These are phyloP conservation scores for Arabidopsis thaliana DNA, from an alignment of 345 rosid genomes.

Conservation along the genomic window DNA sequence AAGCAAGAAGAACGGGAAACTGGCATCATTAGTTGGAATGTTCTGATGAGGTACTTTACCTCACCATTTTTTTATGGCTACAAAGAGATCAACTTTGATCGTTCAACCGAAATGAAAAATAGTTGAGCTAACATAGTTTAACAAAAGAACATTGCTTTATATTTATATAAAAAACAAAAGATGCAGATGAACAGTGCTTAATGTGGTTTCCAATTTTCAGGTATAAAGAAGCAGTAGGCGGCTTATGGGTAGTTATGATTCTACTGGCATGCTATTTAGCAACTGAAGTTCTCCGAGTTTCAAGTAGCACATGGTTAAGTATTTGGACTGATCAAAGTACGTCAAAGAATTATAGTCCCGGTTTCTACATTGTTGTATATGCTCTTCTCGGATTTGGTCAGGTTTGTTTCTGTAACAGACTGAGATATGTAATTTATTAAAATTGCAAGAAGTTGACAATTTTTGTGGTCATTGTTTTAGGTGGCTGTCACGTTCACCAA, in stretches of 20 bases:
- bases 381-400: constrained; percentile 77
- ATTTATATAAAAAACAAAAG: neutral
- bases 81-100: neutral
- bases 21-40: constrained; percentile 88
- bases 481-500: constrained; percentile 74
- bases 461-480: constrained; percentile 48
- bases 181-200: neutral
- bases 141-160: neutral
- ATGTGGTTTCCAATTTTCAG: constrained; percentile 49
- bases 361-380: constrained; percentile 68
- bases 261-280: constrained; percentile 70
- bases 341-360: constrained; percentile 58
- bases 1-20: constrained; percentile 97
- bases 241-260: constrained; percentile 80
- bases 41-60: constrained; percentile 69
- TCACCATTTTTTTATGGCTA: neutral
- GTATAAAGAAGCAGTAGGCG: constrained; percentile 90
- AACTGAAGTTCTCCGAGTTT: constrained; percentile 86
- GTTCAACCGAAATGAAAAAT: neutral
- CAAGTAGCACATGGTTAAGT: constrained; percentile 93
- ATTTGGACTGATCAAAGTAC: constrained; percentile 84
- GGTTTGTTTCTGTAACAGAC: constrained; percentile 52
- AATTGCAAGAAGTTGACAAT: neutral
- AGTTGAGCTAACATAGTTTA: too few relatives aligned
- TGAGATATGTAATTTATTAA: neutral